Percentiles rank a stretch among this genome's conserved stretches.
Conservation (phyloP, 257 asterid genomes). For the Scutellaria minor region DNA sequence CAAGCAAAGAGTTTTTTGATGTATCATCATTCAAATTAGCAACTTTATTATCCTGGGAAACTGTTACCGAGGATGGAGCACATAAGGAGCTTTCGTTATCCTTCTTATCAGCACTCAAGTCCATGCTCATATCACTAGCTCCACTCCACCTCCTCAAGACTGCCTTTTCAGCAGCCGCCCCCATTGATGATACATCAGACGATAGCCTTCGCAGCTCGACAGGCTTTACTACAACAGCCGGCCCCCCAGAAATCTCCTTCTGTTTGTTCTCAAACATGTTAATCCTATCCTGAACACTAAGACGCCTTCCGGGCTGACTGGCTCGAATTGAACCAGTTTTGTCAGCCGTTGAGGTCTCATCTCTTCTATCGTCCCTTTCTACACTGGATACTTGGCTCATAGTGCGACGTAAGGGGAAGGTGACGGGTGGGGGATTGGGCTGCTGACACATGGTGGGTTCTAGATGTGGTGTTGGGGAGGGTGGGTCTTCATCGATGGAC, state of each 20-base stretch:
- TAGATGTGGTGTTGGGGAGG: conserved; percentile 45
- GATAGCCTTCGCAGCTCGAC: conserved; percentile 76
- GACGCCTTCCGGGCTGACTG: conserved; percentile 67
- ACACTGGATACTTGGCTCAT: conserved; percentile 45
- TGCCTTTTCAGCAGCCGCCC: conserved; percentile 62
- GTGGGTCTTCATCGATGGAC: conserved; percentile 52
- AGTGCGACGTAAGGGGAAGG: conserved; percentile 33
- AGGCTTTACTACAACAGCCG: conserved; percentile 60
- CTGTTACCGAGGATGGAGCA: conserved; percentile 54
- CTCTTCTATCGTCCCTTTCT: conserved; percentile 44
- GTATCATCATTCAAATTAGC: conserved; percentile 36
- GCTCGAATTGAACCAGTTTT: conserved; percentile 43
- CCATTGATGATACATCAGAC: conserved; percentile 63
- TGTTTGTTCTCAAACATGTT: conserved; percentile 88
- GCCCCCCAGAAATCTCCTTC: conserved; percentile 80
- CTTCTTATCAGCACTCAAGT: conserved; percentile 75
- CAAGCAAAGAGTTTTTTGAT: conserved; percentile 40
- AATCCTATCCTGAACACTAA: conserved; percentile 91
- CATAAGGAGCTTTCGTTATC: conserved; percentile 64
- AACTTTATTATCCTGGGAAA: conserved; percentile 49
- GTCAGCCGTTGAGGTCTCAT: conserved; percentile 43
- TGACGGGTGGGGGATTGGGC: conserved; percentile 34
- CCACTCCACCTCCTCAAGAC: conserved; percentile 94
- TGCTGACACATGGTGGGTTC: conserved; percentile 40
- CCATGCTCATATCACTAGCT: conserved; percentile 91